Evolutionary conservation across 768 basidiomycete species (phyloP).

Genomic region (Termitomyces sp.): DNA sequence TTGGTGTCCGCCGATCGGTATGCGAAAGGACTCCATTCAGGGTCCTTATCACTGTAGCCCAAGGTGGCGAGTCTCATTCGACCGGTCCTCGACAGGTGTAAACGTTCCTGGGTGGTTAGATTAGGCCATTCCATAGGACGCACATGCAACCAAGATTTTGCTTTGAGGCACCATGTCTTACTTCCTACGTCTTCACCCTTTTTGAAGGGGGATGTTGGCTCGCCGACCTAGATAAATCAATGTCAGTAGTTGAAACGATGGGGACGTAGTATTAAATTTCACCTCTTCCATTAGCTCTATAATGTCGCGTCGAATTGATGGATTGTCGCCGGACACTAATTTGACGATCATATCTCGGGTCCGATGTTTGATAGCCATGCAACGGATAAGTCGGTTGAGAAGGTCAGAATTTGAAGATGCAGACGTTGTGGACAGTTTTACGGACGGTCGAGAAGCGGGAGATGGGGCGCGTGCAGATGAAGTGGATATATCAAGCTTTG

Average conservation of each 20-base stretch:
- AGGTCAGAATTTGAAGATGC: conserved; percentile 2
- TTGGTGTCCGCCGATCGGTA: conserved; percentile 18
- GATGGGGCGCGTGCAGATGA: conserved; percentile 22
- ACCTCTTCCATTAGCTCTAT: conserved; percentile 47
- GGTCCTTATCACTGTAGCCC: conserved; percentile 53
- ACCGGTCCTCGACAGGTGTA: conserved; percentile 45
- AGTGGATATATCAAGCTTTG: conserved; percentile 22
- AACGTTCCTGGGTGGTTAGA: conserved; percentile 41
- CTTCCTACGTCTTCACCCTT: conserved; percentile 29
- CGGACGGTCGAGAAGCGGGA: conserved; percentile 17
- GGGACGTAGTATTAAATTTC: conserved; percentile 11
- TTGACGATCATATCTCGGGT: conserved; percentile 43
- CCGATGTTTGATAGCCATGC: conserved; percentile 40
- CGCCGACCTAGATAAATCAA: conserved; percentile 39
- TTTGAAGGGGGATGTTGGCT: conserved; percentile 28
- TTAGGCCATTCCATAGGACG: conserved; percentile 59
- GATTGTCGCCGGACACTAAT: conserved; percentile 38
- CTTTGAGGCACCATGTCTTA: conserved; percentile 48
- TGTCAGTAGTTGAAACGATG: background rate
- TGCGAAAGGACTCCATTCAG: conserved; percentile 53
- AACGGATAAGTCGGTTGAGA: conserved; percentile 47
- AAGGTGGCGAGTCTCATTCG: conserved; percentile 41
- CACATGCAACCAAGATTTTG: conserved; percentile 58
- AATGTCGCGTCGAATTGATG: conserved; percentile 34
- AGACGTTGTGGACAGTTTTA: conserved; percentile 12